Evolutionary conservation across 768 basidiomycete species (phyloP).

Genomic region (Boletus insuetus): DNA sequence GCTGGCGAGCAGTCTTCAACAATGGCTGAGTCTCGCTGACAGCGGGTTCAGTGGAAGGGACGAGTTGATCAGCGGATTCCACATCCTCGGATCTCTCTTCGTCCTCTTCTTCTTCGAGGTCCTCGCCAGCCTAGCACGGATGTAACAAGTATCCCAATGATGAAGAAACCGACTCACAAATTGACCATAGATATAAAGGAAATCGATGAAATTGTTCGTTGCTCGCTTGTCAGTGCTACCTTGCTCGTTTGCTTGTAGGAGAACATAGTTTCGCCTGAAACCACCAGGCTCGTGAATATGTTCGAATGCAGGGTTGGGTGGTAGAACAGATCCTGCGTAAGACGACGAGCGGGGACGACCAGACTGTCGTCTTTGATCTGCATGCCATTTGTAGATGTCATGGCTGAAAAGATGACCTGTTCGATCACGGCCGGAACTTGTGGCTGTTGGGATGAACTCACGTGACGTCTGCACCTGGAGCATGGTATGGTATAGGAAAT

Average conservation of each 20-base stretch:
- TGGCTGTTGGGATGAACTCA: slow-evolving; percentile 43
- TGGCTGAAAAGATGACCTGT: slow-evolving; percentile 48
- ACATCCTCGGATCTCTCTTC: slow-evolving; percentile 63
- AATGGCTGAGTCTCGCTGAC: slow-evolving; percentile 56
- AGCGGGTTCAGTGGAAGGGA: slow-evolving; percentile 3
- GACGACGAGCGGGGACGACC: slow-evolving; percentile 68
- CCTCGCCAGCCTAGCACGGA: slow-evolving; percentile 74
- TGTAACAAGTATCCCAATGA: neutral
- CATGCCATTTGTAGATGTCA: slow-evolving; percentile 94
- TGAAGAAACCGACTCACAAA: slow-evolving; percentile 60
- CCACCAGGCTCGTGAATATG: slow-evolving; percentile 96
- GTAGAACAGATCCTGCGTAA: slow-evolving; percentile 51
- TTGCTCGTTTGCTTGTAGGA: slow-evolving; percentile 67
- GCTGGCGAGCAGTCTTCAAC: slow-evolving; percentile 42
- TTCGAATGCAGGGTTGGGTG: slow-evolving; percentile 76
- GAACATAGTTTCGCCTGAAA: slow-evolving; percentile 86
- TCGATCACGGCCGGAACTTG: slow-evolving; percentile 15
- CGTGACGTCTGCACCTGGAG: slow-evolving; percentile 90
- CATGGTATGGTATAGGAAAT: slow-evolving; percentile 87
- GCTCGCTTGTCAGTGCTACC: slow-evolving; percentile 60
- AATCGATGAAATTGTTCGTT: slow-evolving; percentile 88
- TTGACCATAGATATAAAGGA: slow-evolving; percentile 92
- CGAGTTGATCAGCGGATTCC: slow-evolving; percentile 38
- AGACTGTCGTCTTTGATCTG: slow-evolving; percentile 61
- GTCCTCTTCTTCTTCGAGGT: slow-evolving; percentile 90